Evolutionary conservation across 495 filamentous ascomycete genomes (phyloP).

Genomic region (Parathielavia appendiculata): DNA sequence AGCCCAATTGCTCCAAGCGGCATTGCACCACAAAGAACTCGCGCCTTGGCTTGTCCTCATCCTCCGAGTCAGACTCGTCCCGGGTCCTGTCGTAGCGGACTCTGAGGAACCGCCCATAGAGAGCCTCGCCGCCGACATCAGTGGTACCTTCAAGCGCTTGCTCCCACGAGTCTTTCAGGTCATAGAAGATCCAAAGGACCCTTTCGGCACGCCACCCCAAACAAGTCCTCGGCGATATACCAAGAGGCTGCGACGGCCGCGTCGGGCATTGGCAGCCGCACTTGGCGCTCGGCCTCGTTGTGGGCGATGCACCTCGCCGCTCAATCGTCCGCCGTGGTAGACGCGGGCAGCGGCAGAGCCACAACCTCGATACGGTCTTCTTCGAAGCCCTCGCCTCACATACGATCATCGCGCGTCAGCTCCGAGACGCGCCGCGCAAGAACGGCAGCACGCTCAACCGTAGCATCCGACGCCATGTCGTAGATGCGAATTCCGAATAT

Average conservation of each 20-base stretch:
- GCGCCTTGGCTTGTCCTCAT: background rate
- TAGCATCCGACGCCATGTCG: conserved; percentile 1
- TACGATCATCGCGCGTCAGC: background rate
- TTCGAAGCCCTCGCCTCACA: no score
- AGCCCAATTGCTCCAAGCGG: background rate
- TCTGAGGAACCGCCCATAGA: background rate
- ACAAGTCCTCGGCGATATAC: background rate
- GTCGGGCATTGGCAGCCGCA: background rate
- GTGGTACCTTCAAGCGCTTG: background rate
- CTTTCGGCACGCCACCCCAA: background rate
- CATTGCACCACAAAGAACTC: background rate
- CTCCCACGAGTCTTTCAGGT: conserved; percentile 1
- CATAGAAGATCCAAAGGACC: background rate
- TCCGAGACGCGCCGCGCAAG: conserved; percentile 5
- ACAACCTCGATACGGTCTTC: background rate
- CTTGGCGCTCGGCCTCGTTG: background rate
- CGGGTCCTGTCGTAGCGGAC: background rate
- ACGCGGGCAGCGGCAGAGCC: background rate
- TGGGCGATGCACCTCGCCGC: background rate
- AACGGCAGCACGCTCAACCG: background rate
- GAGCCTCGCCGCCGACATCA: background rate
- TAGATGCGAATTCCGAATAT: conserved; percentile 4
- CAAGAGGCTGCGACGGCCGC: background rate
- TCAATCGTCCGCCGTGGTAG: background rate
- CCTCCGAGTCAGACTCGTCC: background rate